phyloP scores from a whole-genome alignment of 805 yeast genomes.

The Candida sithepensis region DNA sequence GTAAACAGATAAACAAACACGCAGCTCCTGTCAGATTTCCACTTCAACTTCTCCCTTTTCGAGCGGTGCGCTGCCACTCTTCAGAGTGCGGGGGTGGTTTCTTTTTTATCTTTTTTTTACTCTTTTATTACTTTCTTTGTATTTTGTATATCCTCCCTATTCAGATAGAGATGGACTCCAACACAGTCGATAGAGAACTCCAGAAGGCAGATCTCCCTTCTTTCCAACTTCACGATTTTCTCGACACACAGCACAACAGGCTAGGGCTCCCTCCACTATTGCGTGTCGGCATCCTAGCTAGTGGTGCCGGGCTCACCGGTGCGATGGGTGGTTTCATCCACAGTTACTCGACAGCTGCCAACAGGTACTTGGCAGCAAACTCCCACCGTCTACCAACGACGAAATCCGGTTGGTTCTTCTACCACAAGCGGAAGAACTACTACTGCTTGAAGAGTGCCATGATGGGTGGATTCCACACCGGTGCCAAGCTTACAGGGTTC shows the following conservation, averaged over 20 bases:
- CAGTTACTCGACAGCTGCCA: constrained; percentile 54
- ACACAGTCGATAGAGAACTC: neutral
- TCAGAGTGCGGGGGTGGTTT: too few relatives aligned
- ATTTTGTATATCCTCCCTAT: too few relatives aligned
- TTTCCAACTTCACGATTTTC: constrained; percentile 2
- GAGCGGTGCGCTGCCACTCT: too few relatives aligned
- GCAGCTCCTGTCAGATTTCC: too few relatives aligned
- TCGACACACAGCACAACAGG: constrained; percentile 31
- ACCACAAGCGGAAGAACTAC: constrained; percentile 79
- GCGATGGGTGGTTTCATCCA: constrained; percentile 53
- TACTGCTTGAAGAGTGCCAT: constrained; percentile 60
- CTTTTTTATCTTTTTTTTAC: too few relatives aligned
- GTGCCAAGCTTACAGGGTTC: constrained; percentile 39
- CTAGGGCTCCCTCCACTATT: constrained; percentile 47
- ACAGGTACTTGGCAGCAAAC: constrained; percentile 70
- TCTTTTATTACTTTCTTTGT: too few relatives aligned
- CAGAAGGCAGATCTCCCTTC: neutral
- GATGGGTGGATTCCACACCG: constrained; percentile 42
- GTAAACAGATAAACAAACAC: too few relatives aligned
- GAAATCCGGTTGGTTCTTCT: constrained; percentile 84
- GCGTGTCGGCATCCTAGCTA: constrained; percentile 40
- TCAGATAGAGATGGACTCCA: neutral
- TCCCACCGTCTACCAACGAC: constrained; percentile 76
- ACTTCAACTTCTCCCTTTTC: too few relatives aligned
- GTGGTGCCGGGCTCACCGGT: constrained; percentile 40